Base-by-base conservation (phyloP, 441 rosid genomes). In the Eutrema salsugineum region DNA sequence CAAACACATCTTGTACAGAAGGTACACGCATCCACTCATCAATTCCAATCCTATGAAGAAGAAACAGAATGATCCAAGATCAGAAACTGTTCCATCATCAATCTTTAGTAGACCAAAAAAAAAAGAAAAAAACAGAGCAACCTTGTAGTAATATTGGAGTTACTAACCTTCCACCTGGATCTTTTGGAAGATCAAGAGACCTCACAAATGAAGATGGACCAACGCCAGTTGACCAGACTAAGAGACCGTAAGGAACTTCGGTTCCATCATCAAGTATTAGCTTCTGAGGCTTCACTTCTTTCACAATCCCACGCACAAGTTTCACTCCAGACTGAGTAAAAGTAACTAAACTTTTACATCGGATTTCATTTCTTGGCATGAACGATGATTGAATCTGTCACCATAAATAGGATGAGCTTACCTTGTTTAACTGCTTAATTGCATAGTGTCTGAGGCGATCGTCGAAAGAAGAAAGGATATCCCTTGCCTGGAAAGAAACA, bases 161-260 rank as follows among this genome's bases (percentile, higher is more conserved):
- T 30, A 61, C 46, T 14, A 71, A 94, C 98, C 99, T 94, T 82
- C 97, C 98, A 77, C 94, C 93, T 17, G 90, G 83, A 63, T 96
- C 86, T 78, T 88, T 90, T 28, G 96, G 93, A 59, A 94, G 82
- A 75, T 77, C 68, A n/a, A 94, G 78, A 48, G 97, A 83, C 53
- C 85, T 83, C 3, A 90, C 90, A 74, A 92, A 94, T 59, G 86
- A 69, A 40, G 94, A 94, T 16, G 98, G 93, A 68, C 98, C 99
- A 65, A 94, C 99, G 30, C 96, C 97, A 5, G 98, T 90, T 20
- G 98, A 94, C 98, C 99, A 94, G 12, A 92, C 96, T 68, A 94
- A 63, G 27, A 92, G 93, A 27, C 98, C 98, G 10, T 90, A 90
- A 14, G 98, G 94, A 75, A 90, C 91, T 39, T 84, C 84, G 1